Evolutionary conservation across 129 eudicot species (phyloP), one percentile per base, ranked within the genome.

Genomic region (Deinandra increscens): DNA sequence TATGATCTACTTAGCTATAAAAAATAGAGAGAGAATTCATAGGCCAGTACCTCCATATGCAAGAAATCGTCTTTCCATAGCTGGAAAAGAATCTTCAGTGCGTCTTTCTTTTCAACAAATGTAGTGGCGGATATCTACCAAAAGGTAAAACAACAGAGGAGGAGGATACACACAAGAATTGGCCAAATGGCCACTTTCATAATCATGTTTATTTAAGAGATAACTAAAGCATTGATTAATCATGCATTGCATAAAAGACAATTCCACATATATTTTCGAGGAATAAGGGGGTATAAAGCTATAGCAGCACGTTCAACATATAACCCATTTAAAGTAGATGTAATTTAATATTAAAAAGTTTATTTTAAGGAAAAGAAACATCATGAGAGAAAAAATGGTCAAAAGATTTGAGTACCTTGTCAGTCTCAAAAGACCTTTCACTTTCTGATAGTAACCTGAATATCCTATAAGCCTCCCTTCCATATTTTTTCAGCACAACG

Each of bases 31-130:
- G 26, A 56, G 18, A 39, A 60, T 60, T 44, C 46, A 60, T 59
- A 36, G 51, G 64, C 14, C 46, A 17, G 70, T 86, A 93, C 99
- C 99, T 93, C 88, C 92, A 89, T 72, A 38, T 87, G 79, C 78
- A 93, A 43, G 70, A 77, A 80, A 50, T 80, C 83, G 75, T 89
- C 99, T 65, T 87, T 89, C 99, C 97, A 89, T 46, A 93, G 82
- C 76, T 79, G 88, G 72, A 64, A 85, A 42, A 93, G 86, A 75
- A 89, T 80, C 79, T 58, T 79, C 55, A 73, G 26, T 9, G 92
- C 72, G 44, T 86, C 95, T 80, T 93, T 93, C 88, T 93, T 89
- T 19, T 93, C 99, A 68, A 89, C 88, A 75, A 93, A 89, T 26
- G 88, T 83, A 31, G 79, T 62, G 29, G 69, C 80, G 10, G 90